Evolutionary conservation across 306 rosid species (phyloP), one percentile per base, ranked within the genome.

Genomic region (Spatholobus suberectus): DNA sequence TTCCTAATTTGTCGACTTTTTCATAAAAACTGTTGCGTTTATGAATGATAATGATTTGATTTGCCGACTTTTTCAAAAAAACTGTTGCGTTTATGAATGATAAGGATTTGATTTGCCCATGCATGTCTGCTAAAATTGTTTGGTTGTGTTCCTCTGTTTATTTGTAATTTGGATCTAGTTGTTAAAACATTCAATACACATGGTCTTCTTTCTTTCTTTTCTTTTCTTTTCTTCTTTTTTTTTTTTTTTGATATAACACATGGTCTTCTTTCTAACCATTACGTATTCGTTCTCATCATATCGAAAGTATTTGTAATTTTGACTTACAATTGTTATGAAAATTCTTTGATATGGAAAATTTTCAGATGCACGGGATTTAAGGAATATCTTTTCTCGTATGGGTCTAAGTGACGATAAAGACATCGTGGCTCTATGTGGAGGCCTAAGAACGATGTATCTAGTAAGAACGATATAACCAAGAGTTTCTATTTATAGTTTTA

Each of bases 361-460:
- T 55, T 66, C 79, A 94, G 98, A 86, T 85, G 91, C 88, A 44
- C 32, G 82, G 26, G 90, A 87, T 88, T 88, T 94, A 59, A 88
- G 93, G 75, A 78, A 76, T 0, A 24, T 83, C 17, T 94, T 92
- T 70, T 37, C 63, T 52, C 89, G 88, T 18, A 92, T 92, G 98
- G 91, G 93, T 29, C 82, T 94, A 17, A 15, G 24, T 32, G 55
- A 66, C 11, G 93, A 92, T 78, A 78, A 70, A 85, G 93, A 91
- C 85, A 92, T 92, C 34, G 98, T 90, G 77, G 97, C 73, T 5
- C 85, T 94, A 15, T 92, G 93, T 26, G 98, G 98, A 54, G 97
- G 89, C 73, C 98, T 89, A 15, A 32, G 70, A 88, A 7, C 70
- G 2, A 32, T 63, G 13, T 17, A 17, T 37, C 8, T n/a, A n/a